Evolutionary conservation across 2,329 filamentous ascomycete species (phyloP).

Genomic region (Alternaria arbusti): DNA sequence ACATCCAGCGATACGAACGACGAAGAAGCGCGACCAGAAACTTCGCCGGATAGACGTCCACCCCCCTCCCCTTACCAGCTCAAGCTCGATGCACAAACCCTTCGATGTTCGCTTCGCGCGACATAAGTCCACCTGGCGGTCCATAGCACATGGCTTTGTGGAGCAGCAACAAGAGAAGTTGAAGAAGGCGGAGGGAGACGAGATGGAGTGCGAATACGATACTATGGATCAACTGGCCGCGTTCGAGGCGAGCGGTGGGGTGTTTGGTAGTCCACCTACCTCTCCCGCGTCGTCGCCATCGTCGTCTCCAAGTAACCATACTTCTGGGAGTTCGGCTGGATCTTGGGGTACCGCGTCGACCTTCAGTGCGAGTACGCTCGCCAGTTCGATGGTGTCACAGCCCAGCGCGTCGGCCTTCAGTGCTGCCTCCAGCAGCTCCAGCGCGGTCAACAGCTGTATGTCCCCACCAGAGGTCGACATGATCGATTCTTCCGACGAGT

Average conservation of each 20-base stretch:
- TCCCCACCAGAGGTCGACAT: not conserved
- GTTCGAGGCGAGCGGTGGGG: not conserved
- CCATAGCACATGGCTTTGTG: not conserved
- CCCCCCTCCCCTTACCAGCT: not conserved
- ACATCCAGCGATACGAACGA: not conserved
- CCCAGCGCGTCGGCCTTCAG: not conserved
- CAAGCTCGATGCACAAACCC: not conserved
- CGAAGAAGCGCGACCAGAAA: not conserved
- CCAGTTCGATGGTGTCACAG: not conserved
- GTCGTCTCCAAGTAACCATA: not conserved
- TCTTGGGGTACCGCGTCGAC: not conserved
- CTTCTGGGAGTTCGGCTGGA: not conserved
- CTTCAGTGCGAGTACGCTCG: not conserved
- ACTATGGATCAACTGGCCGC: not conserved
- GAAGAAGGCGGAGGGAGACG: fast-evolving
- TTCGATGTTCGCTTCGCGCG: not conserved
- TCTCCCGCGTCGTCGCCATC: fast-evolving
- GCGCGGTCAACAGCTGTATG: not conserved
- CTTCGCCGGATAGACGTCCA: not conserved
- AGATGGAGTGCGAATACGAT: not conserved
- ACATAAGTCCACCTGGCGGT: not conserved
- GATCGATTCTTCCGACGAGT: fast-evolving
- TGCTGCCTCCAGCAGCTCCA: not conserved
- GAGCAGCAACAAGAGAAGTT: not conserved
- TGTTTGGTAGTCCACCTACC: not conserved